Evolutionary conservation across 768 basidiomycete species (phyloP).

Genomic region (Boletus rubescentipes): DNA sequence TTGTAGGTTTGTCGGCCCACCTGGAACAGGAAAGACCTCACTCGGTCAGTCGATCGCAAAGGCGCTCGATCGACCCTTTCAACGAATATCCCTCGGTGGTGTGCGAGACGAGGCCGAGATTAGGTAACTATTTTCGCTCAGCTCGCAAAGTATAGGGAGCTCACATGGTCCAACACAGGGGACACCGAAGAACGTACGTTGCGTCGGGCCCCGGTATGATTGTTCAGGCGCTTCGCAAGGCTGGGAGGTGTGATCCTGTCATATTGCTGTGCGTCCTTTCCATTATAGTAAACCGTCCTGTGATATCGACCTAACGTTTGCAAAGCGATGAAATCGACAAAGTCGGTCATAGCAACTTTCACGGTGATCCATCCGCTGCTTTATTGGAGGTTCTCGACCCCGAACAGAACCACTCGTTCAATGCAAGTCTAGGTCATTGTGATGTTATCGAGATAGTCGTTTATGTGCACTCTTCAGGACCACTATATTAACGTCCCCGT

Average conservation of each 20-base stretch:
- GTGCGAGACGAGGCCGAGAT: slow-evolving; percentile 92
- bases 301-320: not conserved
- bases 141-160: slow-evolving; percentile 1
- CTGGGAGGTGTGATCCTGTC: slow-evolving; percentile 77
- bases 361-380: slow-evolving; percentile 90
- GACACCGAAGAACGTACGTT: slow-evolving; percentile 86
- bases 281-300: not conserved
- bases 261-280: slow-evolving; percentile 54
- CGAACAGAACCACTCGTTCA: slow-evolving; percentile 86
- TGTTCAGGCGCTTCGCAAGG: slow-evolving; percentile 83
- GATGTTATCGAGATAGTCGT: not conserved
- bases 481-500: slow-evolving; percentile 91
- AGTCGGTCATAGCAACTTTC: slow-evolving; percentile 81
- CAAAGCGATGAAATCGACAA: slow-evolving; percentile 86
- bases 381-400: slow-evolving; percentile 92
- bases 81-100: slow-evolving; percentile 89
- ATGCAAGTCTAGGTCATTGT: slow-evolving; percentile 41
- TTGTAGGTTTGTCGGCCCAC: slow-evolving; percentile 82
- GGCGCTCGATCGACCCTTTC: slow-evolving; percentile 81
- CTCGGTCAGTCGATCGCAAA: slow-evolving; percentile 87
- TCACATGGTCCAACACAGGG: slow-evolving; percentile 28
- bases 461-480: slow-evolving; percentile 49
- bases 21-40: slow-evolving; percentile 89
- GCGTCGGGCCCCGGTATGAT: slow-evolving; percentile 83
- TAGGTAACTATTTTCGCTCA: slow-evolving; percentile 29